Conservation (phyloP, 2,329 filamentous ascomycete genomes). For the Diaporthe helianthi region DNA sequence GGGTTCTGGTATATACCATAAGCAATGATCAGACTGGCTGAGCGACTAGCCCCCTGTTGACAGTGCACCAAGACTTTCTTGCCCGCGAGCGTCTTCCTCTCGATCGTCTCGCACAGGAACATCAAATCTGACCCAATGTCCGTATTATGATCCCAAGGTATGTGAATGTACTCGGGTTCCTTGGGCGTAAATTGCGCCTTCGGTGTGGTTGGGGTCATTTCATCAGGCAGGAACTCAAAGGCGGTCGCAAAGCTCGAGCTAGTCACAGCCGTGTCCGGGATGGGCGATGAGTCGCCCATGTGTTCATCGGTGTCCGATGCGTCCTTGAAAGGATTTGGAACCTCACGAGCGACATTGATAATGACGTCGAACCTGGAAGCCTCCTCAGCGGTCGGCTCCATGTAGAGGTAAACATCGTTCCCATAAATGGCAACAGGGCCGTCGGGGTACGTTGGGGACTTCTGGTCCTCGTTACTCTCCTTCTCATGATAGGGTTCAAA, state of each 20-base stretch:
- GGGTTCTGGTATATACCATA: conserved; percentile 84
- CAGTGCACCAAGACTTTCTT: conserved; percentile 86
- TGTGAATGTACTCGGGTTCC: conserved; percentile 83
- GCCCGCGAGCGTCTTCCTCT: conserved; percentile 72
- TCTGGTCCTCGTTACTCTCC: conserved; percentile 79
- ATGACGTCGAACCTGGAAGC: conserved; percentile 81
- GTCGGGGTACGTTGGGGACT: conserved; percentile 82
- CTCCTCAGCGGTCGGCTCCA: conserved; percentile 80
- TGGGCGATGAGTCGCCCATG: conserved; percentile 50
- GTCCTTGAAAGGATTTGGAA: conserved; percentile 73
- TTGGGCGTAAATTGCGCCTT: conserved; percentile 56
- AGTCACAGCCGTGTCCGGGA: conserved; percentile 64
- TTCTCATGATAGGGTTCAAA: conserved; percentile 69
- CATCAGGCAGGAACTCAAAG: conserved; percentile 60
- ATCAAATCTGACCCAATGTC: conserved; percentile 82
- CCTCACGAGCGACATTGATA: conserved; percentile 84
- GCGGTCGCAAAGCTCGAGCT: conserved; percentile 66
- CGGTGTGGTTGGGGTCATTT: conserved; percentile 62
- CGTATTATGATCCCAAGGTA: conserved; percentile 88
- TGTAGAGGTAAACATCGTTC: conserved; percentile 78
- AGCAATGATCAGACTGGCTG: conserved; percentile 84
- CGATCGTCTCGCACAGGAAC: conserved; percentile 77
- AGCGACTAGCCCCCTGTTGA: conserved; percentile 85
- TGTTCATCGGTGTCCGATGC: conserved; percentile 38
- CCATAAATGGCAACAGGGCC: conserved; percentile 84